Base-by-base conservation (phyloP, 2,329 filamentous ascomycete species). In the Dichotomopilus funicola region DNA sequence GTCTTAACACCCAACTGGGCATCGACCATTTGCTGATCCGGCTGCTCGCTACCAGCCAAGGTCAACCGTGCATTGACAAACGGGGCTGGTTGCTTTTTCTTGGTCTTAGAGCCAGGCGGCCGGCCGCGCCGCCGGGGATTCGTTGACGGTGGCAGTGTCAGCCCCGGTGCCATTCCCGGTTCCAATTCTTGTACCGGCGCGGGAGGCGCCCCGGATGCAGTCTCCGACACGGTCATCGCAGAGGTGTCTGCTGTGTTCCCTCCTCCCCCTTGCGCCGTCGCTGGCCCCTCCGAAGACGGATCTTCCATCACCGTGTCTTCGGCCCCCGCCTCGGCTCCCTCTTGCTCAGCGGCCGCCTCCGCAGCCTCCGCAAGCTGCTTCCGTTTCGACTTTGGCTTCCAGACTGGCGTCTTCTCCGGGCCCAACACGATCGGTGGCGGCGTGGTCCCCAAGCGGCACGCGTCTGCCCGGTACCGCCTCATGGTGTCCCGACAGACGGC, bases 401-500 rank as follows among this genome's bases (percentile, higher is more conserved):
- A 31, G 31, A 34, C 43, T 34, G 47, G 33, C 1, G 49, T n/a
- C 10, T 45, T 58, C 66, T 70, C 73, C 54, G 73, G 73, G 11
- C 73, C 73, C 2, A 34, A 49, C 33, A 35, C 46, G 11, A 44
- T 51, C 9, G 42, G 31, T 9, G 31, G 7, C 7, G 59, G 59
- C 34, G 47, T 52, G 55, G 51, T 49, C 53, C 65, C 52, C 62
- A 60, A 49, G 61, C 80, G 82, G 0, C 75, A 75, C 57, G 81
- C 79, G 60, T 88, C 85, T 63, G 89, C 86, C 38, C 86, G 80
- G 52, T 87, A 76, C 48, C 89, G 78, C 71, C 91, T 91, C 78
- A 89, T 85, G 13, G 89, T 86, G 69, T 92, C 88, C 51, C 84
- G 79, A 51, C 86, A 87, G 3, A 94, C 72, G 0, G 87, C 76